Base-by-base conservation (phyloP, 768 basidiomycete genomes). In the Filobasidium floriforme region DNA sequence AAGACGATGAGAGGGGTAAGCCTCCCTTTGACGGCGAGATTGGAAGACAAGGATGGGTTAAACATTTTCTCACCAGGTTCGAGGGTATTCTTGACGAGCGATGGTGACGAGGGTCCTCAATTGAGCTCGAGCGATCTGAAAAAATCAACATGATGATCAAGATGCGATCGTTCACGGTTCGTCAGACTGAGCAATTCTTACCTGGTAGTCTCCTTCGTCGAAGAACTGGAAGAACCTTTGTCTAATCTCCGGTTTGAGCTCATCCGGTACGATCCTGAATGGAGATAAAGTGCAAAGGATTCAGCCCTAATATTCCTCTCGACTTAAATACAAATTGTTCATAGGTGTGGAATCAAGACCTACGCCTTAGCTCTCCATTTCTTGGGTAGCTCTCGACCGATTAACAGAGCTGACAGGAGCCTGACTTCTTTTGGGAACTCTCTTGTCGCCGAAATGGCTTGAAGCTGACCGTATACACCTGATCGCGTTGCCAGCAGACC, bases 301-400 rank as follows among this genome's bases (percentile, higher is more conserved):
- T n/a, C 28, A 43, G n/a, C n/a, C 14, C 40, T 26, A 75, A 46
- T 1, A 72, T 75, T 59, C 10, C 10, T 22, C 24, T 7, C 0
- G n/a, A n/a, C n/a, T n/a, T n/a, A n/a, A n/a, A n/a, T n/a, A 19
- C 19, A 4, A 3, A 22, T 62, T 43, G 54, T 57, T 26, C 14
- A n/a, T 15, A 19, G 11, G 41, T 41, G 12, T 37, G 11, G 9
- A 7, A 60, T 15, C 5, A 0, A 4, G 0, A 51, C 74, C 69
- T 59, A 77, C 77, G 67, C 52, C 68, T 78, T 78, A 46, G 72
- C 75, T 52, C 77, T 68, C 77, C 77, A 78, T 66, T 76, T 78
- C 10, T 71, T 76, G 62, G 76, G 75, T n/a, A 76, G 65, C 63
- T 78, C 77, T 49, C 77, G 61, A 7, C 70, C 76, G 9, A 76